Percentiles rank a stretch among this genome's conserved stretches.
phyloP scores from a whole-genome alignment of 2,329 filamentous ascomycete species.

The Aspergillus transmontanensis region DNA sequence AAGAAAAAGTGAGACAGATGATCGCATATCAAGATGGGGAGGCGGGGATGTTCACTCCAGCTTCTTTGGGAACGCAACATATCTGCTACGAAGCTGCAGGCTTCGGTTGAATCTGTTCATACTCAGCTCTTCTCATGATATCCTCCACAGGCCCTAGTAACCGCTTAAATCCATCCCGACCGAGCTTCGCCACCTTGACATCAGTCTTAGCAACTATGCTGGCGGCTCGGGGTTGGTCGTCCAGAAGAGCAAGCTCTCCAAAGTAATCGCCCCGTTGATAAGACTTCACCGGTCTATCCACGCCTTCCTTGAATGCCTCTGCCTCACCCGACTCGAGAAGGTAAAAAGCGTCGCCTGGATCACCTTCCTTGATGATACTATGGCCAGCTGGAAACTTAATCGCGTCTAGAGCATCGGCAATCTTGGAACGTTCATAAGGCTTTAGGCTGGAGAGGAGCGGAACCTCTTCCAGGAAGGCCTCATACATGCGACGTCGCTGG shows the following conservation, averaged over 20 bases:
- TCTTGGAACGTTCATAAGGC: slow-evolving; percentile 93
- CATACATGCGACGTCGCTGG: slow-evolving; percentile 93
- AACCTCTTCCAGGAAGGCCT: slow-evolving; percentile 93
- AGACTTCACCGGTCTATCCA: slow-evolving; percentile 69
- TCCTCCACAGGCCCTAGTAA: slow-evolving; percentile 89
- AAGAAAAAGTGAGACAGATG: slow-evolving; percentile 7
- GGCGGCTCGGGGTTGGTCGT: slow-evolving; percentile 90
- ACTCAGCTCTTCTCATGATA: slow-evolving; percentile 76
- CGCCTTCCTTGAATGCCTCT: slow-evolving; percentile 79
- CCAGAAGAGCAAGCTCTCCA: slow-evolving; percentile 88
- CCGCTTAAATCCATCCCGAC: slow-evolving; percentile 92
- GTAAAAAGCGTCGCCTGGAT: slow-evolving; percentile 89
- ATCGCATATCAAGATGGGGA: slow-evolving; percentile 7
- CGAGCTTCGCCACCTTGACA: slow-evolving; percentile 88
- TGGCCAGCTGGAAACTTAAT: slow-evolving; percentile 78
- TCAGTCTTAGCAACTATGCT: slow-evolving; percentile 82
- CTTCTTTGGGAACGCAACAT: slow-evolving; percentile 13
- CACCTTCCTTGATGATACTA: slow-evolving; percentile 88
- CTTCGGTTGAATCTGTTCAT: slow-evolving; percentile 30
- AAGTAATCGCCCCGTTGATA: slow-evolving; percentile 97
- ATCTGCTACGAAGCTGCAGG: slow-evolving; percentile 28
- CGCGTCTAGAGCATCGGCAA: slow-evolving; percentile 92
- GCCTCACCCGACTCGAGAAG: slow-evolving; percentile 86
- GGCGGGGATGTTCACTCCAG: slow-evolving; percentile 9
- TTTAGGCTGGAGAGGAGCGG: slow-evolving; percentile 81